Evolutionary conservation across 169 alveolate genomes (phyloP).

Genomic region (Plasmodium vivax): DNA sequence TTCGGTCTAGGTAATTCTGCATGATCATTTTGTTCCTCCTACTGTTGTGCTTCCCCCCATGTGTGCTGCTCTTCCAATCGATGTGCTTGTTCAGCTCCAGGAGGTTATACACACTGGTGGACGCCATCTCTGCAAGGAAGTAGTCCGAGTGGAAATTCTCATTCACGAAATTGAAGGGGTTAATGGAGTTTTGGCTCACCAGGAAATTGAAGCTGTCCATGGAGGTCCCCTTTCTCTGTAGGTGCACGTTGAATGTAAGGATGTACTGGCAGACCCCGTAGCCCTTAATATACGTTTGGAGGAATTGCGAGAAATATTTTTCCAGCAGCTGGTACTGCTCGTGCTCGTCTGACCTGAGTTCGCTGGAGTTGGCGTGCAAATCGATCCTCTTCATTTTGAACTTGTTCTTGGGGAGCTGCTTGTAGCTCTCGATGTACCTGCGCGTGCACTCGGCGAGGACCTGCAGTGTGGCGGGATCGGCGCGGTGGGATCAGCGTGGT

Average conservation of each 20-base stretch:
- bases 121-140: constrained; percentile 74
- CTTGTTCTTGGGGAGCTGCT: constrained; percentile 54
- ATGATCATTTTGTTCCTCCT: neutral
- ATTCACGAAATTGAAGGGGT: constrained; percentile 85
- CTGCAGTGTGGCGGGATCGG: neutral
- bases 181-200: constrained; percentile 83
- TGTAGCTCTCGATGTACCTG: constrained; percentile 64
- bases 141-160: constrained; percentile 77
- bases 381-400: constrained; percentile 51
- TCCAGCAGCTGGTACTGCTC: constrained; percentile 74
- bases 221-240: constrained; percentile 90
- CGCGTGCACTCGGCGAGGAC: constrained; percentile 57
- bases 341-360: constrained; percentile 72
- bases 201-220: constrained; percentile 88
- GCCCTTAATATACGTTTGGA: constrained; percentile 78
- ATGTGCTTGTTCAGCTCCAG: constrained; percentile 73
- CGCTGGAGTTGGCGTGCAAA: neutral
- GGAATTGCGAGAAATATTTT: constrained; percentile 72
- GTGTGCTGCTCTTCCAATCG: constrained; percentile 42
- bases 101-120: constrained; percentile 72
- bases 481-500: neutral
- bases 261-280: constrained; percentile 83
- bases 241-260: constrained; percentile 83
- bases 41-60: neutral
- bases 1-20: constrained; percentile 22